phyloP scores from a whole-genome alignment of 2,329 filamentous ascomycete genomes.

The Monosporascus sp. region DNA sequence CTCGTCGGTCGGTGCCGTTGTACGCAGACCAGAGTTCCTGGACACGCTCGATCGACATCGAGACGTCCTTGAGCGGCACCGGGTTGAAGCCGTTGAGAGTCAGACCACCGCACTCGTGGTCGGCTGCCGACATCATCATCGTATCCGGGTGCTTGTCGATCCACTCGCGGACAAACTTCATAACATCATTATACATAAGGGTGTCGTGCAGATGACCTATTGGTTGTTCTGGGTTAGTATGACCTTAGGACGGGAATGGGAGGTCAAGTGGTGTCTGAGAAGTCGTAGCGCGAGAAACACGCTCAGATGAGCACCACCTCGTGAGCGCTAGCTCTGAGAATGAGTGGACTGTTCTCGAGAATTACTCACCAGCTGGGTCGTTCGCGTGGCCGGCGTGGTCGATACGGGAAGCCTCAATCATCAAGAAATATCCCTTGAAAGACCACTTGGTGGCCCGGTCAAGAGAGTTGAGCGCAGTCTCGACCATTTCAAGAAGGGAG shows the following conservation, averaged over 20 bases:
- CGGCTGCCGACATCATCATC: constrained; percentile 32
- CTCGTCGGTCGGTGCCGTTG: constrained; percentile 23
- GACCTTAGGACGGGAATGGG: too few relatives aligned
- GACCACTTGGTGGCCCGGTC: constrained; percentile 24
- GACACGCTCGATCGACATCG: constrained; percentile 26
- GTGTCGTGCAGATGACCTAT: constrained; percentile 40
- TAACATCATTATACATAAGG: constrained; percentile 33
- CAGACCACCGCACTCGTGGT: constrained; percentile 35
- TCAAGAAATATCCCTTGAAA: constrained; percentile 33
- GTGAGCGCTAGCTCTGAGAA: too few relatives aligned
- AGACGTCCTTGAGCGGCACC: constrained; percentile 22
- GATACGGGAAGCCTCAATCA: constrained; percentile 33
- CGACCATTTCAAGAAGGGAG: constrained; percentile 33
- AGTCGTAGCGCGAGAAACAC: too few relatives aligned
- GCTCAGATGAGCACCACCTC: too few relatives aligned
- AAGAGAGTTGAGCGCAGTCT: constrained; percentile 31
- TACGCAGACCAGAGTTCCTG: constrained; percentile 20
- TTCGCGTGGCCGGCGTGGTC: constrained; percentile 42
- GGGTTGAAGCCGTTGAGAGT: constrained; percentile 33
- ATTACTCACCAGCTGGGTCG: constrained; percentile 34
- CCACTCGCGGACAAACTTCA: constrained; percentile 31
- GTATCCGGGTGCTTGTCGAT: constrained; percentile 33
- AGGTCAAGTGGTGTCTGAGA: too few relatives aligned
- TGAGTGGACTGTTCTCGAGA: too few relatives aligned
- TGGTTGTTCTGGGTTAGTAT: neutral